A percentile compares a stretch with the other conserved stretches of the same genome.
Conservation (phyloP, 139 green algal species). For the Chlorella sp. region DNA sequence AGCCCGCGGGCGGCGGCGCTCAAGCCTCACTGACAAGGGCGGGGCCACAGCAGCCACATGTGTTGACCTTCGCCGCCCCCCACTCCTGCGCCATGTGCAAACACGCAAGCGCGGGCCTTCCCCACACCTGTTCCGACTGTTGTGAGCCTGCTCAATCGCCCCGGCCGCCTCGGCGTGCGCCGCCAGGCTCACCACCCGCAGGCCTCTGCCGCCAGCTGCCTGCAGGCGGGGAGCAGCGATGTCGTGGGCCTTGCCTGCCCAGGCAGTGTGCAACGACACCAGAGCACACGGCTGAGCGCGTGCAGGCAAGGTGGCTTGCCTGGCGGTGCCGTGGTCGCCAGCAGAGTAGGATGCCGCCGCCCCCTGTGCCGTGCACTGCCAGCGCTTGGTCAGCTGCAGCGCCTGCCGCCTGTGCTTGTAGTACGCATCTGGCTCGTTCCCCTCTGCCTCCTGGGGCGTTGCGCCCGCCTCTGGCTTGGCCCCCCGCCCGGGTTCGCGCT, state of each 20-base stretch:
- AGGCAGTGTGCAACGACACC: no score
- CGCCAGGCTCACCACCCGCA: conserved; percentile 17
- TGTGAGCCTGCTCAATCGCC: conserved; percentile 36
- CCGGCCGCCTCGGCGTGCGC: conserved; percentile 33
- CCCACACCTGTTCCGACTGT: conserved; percentile 18
- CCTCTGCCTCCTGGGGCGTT: not conserved
- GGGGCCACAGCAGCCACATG: not conserved
- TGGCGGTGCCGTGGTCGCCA: conserved; percentile 6
- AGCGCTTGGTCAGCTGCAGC: conserved; percentile 5
- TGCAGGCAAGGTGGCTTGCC: no score
- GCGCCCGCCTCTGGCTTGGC: no score
- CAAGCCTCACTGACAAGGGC: not conserved
- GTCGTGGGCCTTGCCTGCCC: no score
- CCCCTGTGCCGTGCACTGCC: not conserved
- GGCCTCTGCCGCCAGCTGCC: conserved; percentile 21
- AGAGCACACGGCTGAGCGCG: no score
- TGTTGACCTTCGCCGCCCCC: not conserved
- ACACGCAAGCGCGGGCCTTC: no score
- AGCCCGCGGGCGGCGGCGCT: no score
- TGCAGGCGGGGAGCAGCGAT: no score
- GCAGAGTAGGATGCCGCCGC: conserved; percentile 10
- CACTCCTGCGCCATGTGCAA: not conserved
- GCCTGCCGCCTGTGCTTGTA: not conserved
- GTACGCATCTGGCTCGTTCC: not conserved
- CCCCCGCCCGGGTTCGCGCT: no score